Base-by-base conservation (phyloP, 73 alveolate genomes). In the Paramecium biaurelia region DNA sequence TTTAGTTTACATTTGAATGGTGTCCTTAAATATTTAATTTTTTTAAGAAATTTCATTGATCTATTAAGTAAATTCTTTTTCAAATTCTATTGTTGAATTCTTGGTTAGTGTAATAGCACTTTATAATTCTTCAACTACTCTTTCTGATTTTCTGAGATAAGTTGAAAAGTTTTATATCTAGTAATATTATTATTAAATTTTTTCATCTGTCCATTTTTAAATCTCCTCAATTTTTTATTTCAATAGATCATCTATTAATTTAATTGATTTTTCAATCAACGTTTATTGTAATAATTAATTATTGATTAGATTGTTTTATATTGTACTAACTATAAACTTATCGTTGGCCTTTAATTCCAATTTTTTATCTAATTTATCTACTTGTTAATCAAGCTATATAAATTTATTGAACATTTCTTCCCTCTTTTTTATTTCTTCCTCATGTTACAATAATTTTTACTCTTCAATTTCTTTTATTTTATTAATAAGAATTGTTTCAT, bases 341-440 rank as follows among this genome's bases (percentile, higher is more conserved):
- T 63, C 84, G 84, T 63, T 63, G 41, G 84, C 84, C 84, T 63
- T 63, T 32, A 63, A 63, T 32, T 63, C 84, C 14, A 63, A 63
- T 32, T 63, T 63, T 32, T 63, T 63, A 32, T 63, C 84, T 26
- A 63, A 63, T 63, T 63, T 23, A 63, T 63, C 84, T 10, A 63
- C 84, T 12, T 4, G 12, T 63, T 30, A 32, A 63, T 63, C 84
- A 10, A 63, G 9, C 12, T 63, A 63, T 30, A 23, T 11, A 32
- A 63, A 63, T 63, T 63, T 63, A 32, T 63, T 63, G 24, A 32
- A 30, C 84, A 63, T 63, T 18, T 63, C 84, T 30, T 63, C 21
- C 26, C 84, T 63, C 28, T 63, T 63, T 32, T 63, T 63, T 2
- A 63, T 63, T 23, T 63, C 84, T 63, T 63, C 84, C 26, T 63